Conservation (phyloP, 306 rosid genomes). For the Quercus bicolor region DNA sequence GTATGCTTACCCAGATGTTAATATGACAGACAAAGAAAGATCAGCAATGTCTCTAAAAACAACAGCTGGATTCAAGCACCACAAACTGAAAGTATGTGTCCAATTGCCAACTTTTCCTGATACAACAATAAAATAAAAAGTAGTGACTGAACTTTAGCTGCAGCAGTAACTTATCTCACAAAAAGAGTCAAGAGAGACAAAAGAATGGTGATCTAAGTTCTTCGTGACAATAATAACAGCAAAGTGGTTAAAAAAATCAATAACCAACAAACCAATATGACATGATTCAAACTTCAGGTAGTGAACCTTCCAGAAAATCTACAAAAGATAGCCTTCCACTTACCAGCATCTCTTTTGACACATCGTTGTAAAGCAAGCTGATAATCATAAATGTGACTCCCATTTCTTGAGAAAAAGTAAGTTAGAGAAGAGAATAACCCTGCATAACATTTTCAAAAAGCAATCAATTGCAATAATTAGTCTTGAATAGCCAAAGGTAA, state of each 20-base stretch:
- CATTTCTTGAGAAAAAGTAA: conserved; percentile 90
- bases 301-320: neutral
- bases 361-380: conserved; percentile 83
- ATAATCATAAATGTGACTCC: conserved; percentile 75
- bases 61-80: conserved; percentile 97
- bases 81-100: conserved; percentile 80
- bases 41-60: conserved; percentile 87
- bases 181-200: neutral
- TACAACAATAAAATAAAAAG: conserved; percentile 20
- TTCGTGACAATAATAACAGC: neutral
- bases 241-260: neutral
- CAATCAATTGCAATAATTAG: conserved; percentile 14
- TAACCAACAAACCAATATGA: neutral
- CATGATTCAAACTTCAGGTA: neutral
- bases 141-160: neutral
- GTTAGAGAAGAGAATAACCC: conserved; percentile 82
- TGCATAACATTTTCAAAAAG: conserved; percentile 40
- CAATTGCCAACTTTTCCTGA: conserved; percentile 75
- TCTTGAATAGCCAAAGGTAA: conserved; percentile 17
- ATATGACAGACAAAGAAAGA: conserved; percentile 80
- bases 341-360: conserved; percentile 72
- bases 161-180: conserved; percentile 11
- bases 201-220: neutral
- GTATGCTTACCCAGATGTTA: conserved; percentile 80
- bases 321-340: conserved; percentile 13